A percentile compares a stretch with the other conserved stretches of the same genome.
Evolutionary conservation across 139 green algal species (phyloP).

Genomic region (Tetraselmis chui): DNA sequence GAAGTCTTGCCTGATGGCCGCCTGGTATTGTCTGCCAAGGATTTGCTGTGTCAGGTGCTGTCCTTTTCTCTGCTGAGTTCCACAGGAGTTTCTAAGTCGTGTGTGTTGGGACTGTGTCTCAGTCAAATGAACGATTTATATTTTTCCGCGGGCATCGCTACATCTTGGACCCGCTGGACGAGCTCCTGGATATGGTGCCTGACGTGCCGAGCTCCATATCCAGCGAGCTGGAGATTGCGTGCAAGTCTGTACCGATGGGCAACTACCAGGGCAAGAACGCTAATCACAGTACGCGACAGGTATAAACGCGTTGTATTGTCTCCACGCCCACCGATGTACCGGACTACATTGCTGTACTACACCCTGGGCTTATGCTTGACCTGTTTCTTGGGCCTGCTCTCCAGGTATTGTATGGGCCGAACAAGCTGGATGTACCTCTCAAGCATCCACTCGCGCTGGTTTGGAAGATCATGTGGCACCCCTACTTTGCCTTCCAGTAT

Average conservation of each 20-base stretch:
- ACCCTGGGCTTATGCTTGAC: too few species aligned
- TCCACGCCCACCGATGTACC: too few species aligned
- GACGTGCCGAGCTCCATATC: not conserved
- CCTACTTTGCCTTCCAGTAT: slow-evolving; percentile 21
- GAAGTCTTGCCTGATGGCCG: not conserved
- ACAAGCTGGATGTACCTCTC: not conserved
- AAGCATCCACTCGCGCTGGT: not conserved
- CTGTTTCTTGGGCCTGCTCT: not conserved
- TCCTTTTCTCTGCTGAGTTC: not conserved
- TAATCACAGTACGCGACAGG: not conserved
- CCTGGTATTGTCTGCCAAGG: not conserved
- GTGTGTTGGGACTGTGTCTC: not conserved
- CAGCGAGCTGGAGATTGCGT: not conserved
- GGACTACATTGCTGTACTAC: too few species aligned
- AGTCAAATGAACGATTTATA: not conserved
- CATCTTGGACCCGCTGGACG: not conserved
- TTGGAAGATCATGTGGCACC: slow-evolving; percentile 6
- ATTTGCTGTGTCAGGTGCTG: not conserved
- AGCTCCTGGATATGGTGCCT: not conserved
- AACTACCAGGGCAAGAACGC: not conserved
- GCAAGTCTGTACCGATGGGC: not conserved
- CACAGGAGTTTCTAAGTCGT: not conserved
- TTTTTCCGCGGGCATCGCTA: not conserved
- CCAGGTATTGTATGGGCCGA: not conserved
- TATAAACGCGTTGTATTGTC: too few species aligned